Base-by-base conservation (phyloP, 306 rosid genomes). In the Notholithocarpus densiflorus region DNA sequence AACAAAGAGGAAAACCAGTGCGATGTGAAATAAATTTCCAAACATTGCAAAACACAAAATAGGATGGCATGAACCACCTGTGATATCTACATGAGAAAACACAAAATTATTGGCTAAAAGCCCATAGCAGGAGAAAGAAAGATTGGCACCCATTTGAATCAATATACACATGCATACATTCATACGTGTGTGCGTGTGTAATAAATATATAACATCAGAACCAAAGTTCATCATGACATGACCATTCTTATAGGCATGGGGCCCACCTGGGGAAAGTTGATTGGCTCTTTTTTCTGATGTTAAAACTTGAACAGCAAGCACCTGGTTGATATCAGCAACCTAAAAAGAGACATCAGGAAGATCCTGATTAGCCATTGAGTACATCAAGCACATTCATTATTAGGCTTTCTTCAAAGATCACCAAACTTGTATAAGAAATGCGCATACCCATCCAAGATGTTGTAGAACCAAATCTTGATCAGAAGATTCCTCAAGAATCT, bases 361-460 rank as follows among this genome's bases (percentile, higher is more conserved):
- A 31, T 51, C 61, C 27, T 31, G 12, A 73, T 82, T 56, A 78
- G 77, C 48, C 37, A 81, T 23, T 8, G 13, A 48, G 69, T 31
- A 20, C 55, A 68, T 13, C 10, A 78, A 34, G 40, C 65, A 78
- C 27, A 29, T 20, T 24, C 77, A 1, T 19, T n/a, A 1, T 19
- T n/a, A 31, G 34, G 4, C 68, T 79, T 21, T 64, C 48, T 64
- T 24, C 21, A 80, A 51, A 81, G 14, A 77, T 40, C 23, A 6
- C 52, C 15, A 68, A 11, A 17, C 8, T 31, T 68, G 6, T 14
- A 73, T 54, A 54, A 77, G 53, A 68, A 52, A 34, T 71, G 64
- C 61, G 51, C 84, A 68, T 90, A 95, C 98, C 98, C 98, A 95
- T 90, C 97, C 98, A 82, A 95, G 91, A 90, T 95, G 96, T 77